Conservation (phyloP, 192 early-diverging fungal species). For the Podila horticola region DNA sequence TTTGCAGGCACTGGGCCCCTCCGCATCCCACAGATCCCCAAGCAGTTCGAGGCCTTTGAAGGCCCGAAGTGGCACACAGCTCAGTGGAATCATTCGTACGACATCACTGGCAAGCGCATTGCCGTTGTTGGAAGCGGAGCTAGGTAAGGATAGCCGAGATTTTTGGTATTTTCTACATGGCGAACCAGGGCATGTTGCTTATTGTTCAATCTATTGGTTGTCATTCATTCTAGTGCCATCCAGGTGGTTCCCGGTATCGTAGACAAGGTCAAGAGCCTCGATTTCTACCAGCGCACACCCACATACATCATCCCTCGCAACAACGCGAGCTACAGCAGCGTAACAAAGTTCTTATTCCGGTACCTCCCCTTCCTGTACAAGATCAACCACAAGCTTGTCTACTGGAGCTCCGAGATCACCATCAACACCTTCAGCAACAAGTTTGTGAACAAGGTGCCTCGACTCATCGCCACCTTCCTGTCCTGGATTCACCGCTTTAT, state of each 20-base stretch:
- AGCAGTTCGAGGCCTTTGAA: conserved; percentile 60
- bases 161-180: not conserved
- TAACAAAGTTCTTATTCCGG: conserved; percentile 51
- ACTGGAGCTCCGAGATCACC: conserved; percentile 39
- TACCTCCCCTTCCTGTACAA: conserved; percentile 56
- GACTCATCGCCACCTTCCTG: conserved; percentile 14
- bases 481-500: conserved; percentile 22
- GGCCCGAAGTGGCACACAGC: conserved; percentile 64
- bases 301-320: conserved; percentile 55
- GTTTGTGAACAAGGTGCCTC: conserved; percentile 25
- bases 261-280: conserved; percentile 49
- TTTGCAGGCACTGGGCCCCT: conserved; percentile 63
- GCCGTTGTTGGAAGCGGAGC: conserved; percentile 62
- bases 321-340: conserved; percentile 36
- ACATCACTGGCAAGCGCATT: conserved; percentile 57
- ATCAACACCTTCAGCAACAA: conserved; percentile 45
- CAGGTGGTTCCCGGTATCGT: conserved; percentile 60
- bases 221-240: conserved; percentile 42
- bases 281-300: conserved; percentile 62
- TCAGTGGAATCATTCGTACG: conserved; percentile 60
- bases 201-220: not conserved
- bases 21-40: conserved; percentile 57
- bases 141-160: conserved; percentile 39
- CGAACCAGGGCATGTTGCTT: no score
- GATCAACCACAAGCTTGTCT: conserved; percentile 40